A percentile compares a stretch with the other conserved stretches of the same genome.
These are phyloP conservation scores for Cyberlindnera xishuangbannaensis DNA, from an alignment of 805 yeast species.

Conservation along the genomic window DNA sequence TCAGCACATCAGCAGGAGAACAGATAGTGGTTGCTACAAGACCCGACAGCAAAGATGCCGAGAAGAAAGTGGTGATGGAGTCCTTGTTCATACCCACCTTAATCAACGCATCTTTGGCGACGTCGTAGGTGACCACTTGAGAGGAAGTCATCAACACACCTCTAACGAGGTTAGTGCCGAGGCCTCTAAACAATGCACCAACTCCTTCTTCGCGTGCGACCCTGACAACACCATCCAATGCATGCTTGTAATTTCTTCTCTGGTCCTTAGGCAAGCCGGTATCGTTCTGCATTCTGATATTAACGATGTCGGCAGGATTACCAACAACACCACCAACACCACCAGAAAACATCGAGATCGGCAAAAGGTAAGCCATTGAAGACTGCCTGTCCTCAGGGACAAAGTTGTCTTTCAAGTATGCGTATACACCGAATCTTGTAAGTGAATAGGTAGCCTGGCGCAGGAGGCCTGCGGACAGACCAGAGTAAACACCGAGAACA, in stretches of 20 bases:
- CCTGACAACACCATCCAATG: conserved; percentile 65
- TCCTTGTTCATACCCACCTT: conserved; percentile 48
- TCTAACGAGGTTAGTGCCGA: conserved; percentile 70
- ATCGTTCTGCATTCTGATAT: conserved; percentile 89
- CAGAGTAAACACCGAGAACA: conserved; percentile 65
- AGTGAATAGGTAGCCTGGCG: conserved; percentile 89
- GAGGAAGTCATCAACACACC: conserved; percentile 88
- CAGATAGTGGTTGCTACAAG: conserved; percentile 87
- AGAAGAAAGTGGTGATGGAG: conserved; percentile 65
- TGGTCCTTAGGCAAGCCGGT: conserved; percentile 56
- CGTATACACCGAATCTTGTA: conserved; percentile 83
- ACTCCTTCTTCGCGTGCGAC: conserved; percentile 58
- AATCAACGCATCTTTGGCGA: conserved; percentile 59
- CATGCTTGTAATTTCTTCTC: conserved; percentile 71
- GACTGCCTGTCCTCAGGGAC: conserved; percentile 40
- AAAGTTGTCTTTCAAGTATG: conserved; percentile 56
- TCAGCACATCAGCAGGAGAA: conserved; percentile 88
- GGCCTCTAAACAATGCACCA: conserved; percentile 59
- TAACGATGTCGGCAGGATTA: conserved; percentile 83
- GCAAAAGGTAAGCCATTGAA: conserved; percentile 54
- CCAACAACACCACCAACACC: conserved; percentile 82
- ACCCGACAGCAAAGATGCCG: conserved; percentile 77
- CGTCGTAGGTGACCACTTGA: conserved; percentile 83
- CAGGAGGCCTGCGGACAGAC: conserved; percentile 72
- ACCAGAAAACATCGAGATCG: conserved; percentile 83